Evolutionary conservation across 2,329 filamentous ascomycete species (phyloP).

Genomic region (Atkinsonella hypoxylon): DNA sequence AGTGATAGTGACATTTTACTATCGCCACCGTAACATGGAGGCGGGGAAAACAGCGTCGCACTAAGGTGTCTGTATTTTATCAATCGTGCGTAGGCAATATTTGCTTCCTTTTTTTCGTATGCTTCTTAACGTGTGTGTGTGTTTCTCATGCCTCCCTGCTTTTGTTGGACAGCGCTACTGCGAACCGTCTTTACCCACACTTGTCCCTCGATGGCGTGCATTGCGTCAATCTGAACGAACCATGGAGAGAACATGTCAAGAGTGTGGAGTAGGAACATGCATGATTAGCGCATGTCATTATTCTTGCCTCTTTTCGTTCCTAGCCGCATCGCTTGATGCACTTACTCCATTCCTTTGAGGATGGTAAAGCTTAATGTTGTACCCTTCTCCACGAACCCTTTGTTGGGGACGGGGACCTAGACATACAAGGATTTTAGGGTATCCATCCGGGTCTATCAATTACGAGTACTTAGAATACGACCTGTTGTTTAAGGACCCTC

Average conservation of each 20-base stretch:
- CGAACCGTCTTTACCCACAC: neutral
- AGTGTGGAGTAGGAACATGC: conserved; percentile 3
- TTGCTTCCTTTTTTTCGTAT: neutral
- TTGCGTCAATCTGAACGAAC: conserved; percentile 1
- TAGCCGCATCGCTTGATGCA: neutral
- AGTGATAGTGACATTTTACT: neutral
- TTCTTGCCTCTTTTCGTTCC: neutral
- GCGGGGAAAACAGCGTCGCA: neutral
- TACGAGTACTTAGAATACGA: no score
- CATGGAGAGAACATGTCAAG: neutral
- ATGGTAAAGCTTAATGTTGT: neutral
- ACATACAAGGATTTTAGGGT: no score
- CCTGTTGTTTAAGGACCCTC: no score
- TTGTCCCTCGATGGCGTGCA: neutral
- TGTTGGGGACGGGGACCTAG: no score
- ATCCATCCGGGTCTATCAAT: no score
- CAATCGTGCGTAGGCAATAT: neutral
- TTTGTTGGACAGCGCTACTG: neutral
- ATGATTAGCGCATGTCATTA: neutral
- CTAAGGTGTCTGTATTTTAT: neutral
- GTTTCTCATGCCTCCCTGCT: neutral
- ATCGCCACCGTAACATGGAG: neutral
- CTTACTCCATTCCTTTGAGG: neutral
- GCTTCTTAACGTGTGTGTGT: no score
- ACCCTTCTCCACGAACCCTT: no score